phyloP scores from a whole-genome alignment of 305 asterid genomes.

The Monarda citriodora region DNA sequence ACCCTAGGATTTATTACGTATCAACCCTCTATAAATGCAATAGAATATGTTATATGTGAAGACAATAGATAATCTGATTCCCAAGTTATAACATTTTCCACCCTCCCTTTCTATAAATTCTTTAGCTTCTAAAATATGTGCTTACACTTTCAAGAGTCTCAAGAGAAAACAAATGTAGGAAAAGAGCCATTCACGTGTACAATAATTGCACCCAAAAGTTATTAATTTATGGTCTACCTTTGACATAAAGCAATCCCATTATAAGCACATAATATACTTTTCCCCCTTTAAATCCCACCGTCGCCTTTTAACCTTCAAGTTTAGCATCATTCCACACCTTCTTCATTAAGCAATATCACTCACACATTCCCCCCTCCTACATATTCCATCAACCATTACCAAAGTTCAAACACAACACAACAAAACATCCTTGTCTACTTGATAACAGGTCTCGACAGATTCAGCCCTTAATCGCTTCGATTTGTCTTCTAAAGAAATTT shows the following conservation, averaged over 20 bases:
- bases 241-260: constrained; percentile 38
- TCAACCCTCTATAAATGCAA: too few species aligned
- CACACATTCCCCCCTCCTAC: constrained; percentile 18
- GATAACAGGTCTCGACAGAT: not conserved
- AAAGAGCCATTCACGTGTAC: constrained; percentile 11
- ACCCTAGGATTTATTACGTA: too few species aligned
- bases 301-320: constrained; percentile 28
- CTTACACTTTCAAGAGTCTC: constrained; percentile 14
- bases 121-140: not conserved
- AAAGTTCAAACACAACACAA: not conserved
- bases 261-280: constrained; percentile 32
- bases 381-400: constrained; percentile 15
- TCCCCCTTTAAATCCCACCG: constrained; percentile 34
- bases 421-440: not conserved
- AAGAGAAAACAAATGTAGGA: constrained; percentile 20
- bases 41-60: too few species aligned
- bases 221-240: constrained; percentile 7
- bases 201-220: constrained; percentile 24
- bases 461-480: not conserved
- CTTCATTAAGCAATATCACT: constrained; percentile 40
- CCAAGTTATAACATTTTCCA: constrained; percentile 1
- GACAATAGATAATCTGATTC: too few species aligned
- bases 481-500: not conserved
- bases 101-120: not conserved
- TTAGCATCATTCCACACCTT: constrained; percentile 40